These are phyloP conservation scores for Quercus berberidifolia DNA, from an alignment of 306 rosid species.

Conservation along the genomic window DNA sequence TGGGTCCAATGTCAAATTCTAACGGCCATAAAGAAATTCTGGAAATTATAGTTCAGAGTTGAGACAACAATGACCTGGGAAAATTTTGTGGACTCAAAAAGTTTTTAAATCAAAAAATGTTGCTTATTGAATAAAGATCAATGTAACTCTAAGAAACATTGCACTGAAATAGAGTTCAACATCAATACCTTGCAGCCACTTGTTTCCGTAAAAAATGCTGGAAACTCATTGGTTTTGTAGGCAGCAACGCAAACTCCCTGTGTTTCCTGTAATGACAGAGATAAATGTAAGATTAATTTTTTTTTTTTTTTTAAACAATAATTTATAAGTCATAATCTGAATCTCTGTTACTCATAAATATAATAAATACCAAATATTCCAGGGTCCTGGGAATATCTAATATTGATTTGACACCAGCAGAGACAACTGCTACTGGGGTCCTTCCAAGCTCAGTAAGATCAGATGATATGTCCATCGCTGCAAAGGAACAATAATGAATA, in stretches of 20 bases:
- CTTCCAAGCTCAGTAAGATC: slow-evolving; percentile 96
- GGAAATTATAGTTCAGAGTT: background rate
- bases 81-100: background rate
- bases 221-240: slow-evolving; percentile 81
- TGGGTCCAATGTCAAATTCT: background rate
- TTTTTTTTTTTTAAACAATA: background rate
- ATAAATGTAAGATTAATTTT: background rate
- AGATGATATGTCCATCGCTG: slow-evolving; percentile 92
- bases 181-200: slow-evolving; percentile 83
- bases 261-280: slow-evolving; percentile 56
- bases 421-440: slow-evolving; percentile 88
- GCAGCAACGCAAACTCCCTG: slow-evolving; percentile 89
- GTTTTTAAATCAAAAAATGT: background rate
- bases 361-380: slow-evolving; percentile 68
- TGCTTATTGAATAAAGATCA: background rate
- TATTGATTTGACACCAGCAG: slow-evolving; percentile 95
- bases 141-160: background rate
- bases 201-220: slow-evolving; percentile 83
- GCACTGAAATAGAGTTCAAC: background rate
- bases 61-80: background rate
- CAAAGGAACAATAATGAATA: slow-evolving; percentile 25
- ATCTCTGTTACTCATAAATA: slow-evolving; percentile 4
- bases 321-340: background rate
- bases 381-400: slow-evolving; percentile 88
- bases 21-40: background rate